Percentiles rank a stretch among this genome's conserved stretches.
Conservation (phyloP, 805 yeast species). For the Metschnikowia continentalis region DNA sequence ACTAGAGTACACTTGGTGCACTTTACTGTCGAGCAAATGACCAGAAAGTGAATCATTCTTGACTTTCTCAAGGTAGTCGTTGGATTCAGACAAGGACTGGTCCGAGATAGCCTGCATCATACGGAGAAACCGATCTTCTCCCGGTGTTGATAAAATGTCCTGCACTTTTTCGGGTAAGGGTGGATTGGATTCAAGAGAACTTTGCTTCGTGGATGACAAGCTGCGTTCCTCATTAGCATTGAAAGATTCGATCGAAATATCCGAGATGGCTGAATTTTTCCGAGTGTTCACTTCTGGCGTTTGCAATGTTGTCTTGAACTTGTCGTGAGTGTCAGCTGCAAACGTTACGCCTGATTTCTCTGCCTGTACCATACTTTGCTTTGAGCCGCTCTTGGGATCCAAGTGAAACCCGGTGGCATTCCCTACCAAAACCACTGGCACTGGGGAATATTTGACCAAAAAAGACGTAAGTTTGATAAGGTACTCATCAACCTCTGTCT, state of each 20-base stretch:
- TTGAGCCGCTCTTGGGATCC: background rate
- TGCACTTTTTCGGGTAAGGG: conserved; percentile 2
- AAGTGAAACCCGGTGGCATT: conserved; percentile 20
- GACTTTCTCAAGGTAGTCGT: conserved; percentile 21
- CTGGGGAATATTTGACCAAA: conserved; percentile 34
- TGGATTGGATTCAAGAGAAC: background rate
- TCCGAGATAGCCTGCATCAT: conserved; percentile 26
- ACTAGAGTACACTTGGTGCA: conserved; percentile 33
- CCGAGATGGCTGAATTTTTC: conserved; percentile 14
- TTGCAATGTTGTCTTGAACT: conserved; percentile 2
- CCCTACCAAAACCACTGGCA: conserved; percentile 38
- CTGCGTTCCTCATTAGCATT: conserved; percentile 8
- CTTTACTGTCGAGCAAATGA: conserved; percentile 23
- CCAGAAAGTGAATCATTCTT: conserved; percentile 12
- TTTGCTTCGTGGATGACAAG: conserved; percentile 4
- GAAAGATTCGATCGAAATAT: conserved; percentile 18
- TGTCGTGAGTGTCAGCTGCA: background rate
- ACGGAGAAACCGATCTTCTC: conserved; percentile 17
- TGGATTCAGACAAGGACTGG: conserved; percentile 26
- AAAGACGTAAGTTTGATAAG: conserved; percentile 36
- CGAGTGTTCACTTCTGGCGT: conserved; percentile 5
- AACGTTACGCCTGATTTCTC: conserved; percentile 12
- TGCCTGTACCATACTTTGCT: background rate
- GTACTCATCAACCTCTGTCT: conserved; percentile 21
- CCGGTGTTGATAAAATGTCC: conserved; percentile 3